phyloP scores from a whole-genome alignment of 345 rosid genomes.

The Fremontodendron californicum region DNA sequence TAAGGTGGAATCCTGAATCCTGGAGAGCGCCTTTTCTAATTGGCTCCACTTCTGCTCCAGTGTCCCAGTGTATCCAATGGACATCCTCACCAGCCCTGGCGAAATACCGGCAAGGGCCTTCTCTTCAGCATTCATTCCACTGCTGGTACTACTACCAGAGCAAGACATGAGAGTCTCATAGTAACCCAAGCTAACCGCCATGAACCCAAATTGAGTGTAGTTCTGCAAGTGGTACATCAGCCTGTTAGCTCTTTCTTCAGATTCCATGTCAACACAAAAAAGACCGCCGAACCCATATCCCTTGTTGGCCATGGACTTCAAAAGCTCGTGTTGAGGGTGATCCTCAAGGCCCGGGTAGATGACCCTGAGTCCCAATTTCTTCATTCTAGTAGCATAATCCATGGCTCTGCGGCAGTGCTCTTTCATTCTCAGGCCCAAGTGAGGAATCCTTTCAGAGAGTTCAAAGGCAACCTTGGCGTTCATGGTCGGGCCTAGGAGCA shows the following conservation, averaged over 20 bases:
- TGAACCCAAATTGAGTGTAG: conserved; percentile 73
- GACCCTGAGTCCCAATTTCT: conserved; percentile 64
- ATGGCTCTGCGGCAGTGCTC: conserved; percentile 77
- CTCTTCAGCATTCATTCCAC: conserved; percentile 68
- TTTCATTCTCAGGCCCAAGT: conserved; percentile 73
- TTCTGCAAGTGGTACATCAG: conserved; percentile 81
- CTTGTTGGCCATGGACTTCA: conserved; percentile 56
- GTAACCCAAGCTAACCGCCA: conserved; percentile 96
- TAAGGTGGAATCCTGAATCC: conserved; percentile 38
- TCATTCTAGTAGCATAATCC: conserved; percentile 68
- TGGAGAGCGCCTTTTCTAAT: conserved; percentile 66
- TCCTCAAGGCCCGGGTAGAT: conserved; percentile 81
- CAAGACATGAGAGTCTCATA: conserved; percentile 96
- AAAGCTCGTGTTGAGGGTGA: conserved; percentile 71
- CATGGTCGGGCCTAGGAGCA: conserved; percentile 97
- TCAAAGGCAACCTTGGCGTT: conserved; percentile 92
- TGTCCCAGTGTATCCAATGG: conserved; percentile 77
- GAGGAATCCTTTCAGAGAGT: conserved; percentile 83
- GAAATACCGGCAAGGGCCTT: conserved; percentile 80
- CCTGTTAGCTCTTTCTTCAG: conserved; percentile 76
- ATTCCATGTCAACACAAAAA: conserved; percentile 73
- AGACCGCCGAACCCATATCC: conserved; percentile 89
- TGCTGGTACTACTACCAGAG: conserved; percentile 90
- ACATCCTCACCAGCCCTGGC: conserved; percentile 85
- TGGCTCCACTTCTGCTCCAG: conserved; percentile 88